These are phyloP conservation scores for Iris macrosiphon DNA, from an alignment of 106 monocot genomes.

Conservation along the genomic window DNA sequence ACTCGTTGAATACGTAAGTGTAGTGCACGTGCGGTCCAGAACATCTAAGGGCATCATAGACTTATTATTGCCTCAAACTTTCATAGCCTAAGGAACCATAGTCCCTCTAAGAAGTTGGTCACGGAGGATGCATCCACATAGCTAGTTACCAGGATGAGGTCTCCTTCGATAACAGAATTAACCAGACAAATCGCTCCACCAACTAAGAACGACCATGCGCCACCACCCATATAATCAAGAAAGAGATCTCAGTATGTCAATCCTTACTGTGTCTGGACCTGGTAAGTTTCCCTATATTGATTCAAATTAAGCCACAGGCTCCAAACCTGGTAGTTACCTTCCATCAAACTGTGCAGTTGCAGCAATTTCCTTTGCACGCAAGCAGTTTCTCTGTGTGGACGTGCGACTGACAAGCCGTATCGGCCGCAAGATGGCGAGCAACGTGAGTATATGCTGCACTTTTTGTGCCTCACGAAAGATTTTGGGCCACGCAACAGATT, in stretches of 20 bases:
- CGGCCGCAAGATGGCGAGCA: too few species aligned
- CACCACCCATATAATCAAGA: constrained; percentile 62
- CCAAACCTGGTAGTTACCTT: constrained; percentile 1
- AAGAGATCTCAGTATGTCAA: constrained; percentile 50
- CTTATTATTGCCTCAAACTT: constrained; percentile 51
- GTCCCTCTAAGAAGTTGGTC: constrained; percentile 51
- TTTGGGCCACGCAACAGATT: too few species aligned
- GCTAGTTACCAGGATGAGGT: constrained; percentile 24
- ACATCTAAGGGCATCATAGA: constrained; percentile 45
- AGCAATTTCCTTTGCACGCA: too few species aligned
- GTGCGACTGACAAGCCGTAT: too few species aligned
- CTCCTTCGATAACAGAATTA: constrained; percentile 32
- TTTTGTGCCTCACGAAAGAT: too few species aligned
- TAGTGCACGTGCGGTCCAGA: constrained; percentile 28
- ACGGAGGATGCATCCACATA: constrained; percentile 32
- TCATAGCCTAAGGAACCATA: constrained; percentile 35
- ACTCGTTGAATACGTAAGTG: constrained; percentile 41
- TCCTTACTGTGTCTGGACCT: constrained; percentile 15
- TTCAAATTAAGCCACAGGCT: constrained; percentile 9
- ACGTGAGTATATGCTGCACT: too few species aligned
- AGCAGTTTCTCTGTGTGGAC: too few species aligned
- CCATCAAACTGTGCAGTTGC: background rate
- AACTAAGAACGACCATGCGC: constrained; percentile 60
- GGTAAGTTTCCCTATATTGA: constrained; percentile 8
- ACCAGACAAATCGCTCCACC: constrained; percentile 35